Evolutionary conservation across 2,329 filamentous ascomycete genomes (phyloP), one percentile per base, ranked within the genome.

Genomic region (Ophiostoma ips): DNA sequence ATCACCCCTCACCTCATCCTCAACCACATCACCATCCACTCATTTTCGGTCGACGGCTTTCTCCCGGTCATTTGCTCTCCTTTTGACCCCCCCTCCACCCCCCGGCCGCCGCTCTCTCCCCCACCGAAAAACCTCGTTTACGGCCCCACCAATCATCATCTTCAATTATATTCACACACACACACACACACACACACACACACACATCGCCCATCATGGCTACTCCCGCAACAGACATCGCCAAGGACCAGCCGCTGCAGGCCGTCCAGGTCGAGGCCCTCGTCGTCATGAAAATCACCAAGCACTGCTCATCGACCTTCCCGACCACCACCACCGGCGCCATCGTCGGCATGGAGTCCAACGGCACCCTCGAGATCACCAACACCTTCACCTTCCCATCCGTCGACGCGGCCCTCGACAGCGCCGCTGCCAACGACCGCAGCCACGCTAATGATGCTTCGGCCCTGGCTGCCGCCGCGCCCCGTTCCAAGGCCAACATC

Each of bases 201-300:
- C 36, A 37, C 30, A 19, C 33, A 30, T 24, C 31, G 16, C 33
- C 37, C 50, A 53, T 36, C 21, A 54, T 54, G 54, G 54, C 45
- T 53, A 31, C 51, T 34, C n/a, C 28, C 41, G 41, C 48, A 19
- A 75, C 71, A 59, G 77, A 81, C 58, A 63, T 67, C 60, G 59
- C 64, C 55, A 84, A 81, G 71, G 81, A 87, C 66, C 69, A 70
- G 66, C 79, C 85, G 66, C 76, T 94, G 69, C 41, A 83, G 75
- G 77, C 87, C 68, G 87, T 95, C 62, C 87, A 94, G 74, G 83
- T 96, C 64, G 89, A 95, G 75, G 87, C 90, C 63, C 75, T 96
- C 75, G 90, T 94, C 62, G 86, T 94, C 60, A 90, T 95, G 84
- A 95, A 95, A 75, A 89, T 96, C 66, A 89, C 94, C 69, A 95